Base-by-base conservation (phyloP, 1,139 yeast genomes). In the Ashbya aceris region DNA sequence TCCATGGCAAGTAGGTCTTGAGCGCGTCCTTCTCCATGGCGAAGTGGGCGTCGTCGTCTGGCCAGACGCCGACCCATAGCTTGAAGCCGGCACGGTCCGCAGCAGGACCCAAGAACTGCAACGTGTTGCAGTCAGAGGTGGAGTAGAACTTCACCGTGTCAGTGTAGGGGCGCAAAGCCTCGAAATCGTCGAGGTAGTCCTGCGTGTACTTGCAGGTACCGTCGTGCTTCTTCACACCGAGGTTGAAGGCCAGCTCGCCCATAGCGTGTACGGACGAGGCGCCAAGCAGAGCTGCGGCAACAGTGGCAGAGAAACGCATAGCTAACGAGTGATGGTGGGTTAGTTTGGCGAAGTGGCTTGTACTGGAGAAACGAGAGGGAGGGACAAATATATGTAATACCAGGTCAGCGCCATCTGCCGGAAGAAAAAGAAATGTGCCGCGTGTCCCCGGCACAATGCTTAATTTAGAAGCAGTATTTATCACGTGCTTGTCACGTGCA, bases 51-150 rank as follows among this genome's bases (percentile, higher is more conserved):
- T 77, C 84, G 59, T 84, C 94, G 42, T 71, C 83, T 62, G 96
- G 95, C 96, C 96, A 86, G 55, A 87, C 73, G 65, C 96, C 96
- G 39, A 84, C 68, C 64, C 85, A 75, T 42, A 83, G 64, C 58
- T 73, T 69, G 73, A 87, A 83, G 42, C 86, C 84, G 50, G 78
- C 78, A 41, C 70, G 68, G 57, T 80, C 87, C 46, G 86, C 85
- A 47, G 87, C 96, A 38, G 96, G 96, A 44, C 86, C 95, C 54
- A 89, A 69, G 61, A 71, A 71, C 67, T 81, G 76, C 60, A 89
- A 72, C 45, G 95, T 82, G 73, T 84, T 79, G 71, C 96, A 86
- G 65, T 84, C 93, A 14, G 91, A 79, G 42, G 82, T 83, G 36
- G 96, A 87, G 60, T 84, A 87, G 36, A 89, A 81, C 67, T 86